phyloP scores from a whole-genome alignment of 2,329 filamentous ascomycete genomes.

The Sclerotinia sclerotiorum region DNA sequence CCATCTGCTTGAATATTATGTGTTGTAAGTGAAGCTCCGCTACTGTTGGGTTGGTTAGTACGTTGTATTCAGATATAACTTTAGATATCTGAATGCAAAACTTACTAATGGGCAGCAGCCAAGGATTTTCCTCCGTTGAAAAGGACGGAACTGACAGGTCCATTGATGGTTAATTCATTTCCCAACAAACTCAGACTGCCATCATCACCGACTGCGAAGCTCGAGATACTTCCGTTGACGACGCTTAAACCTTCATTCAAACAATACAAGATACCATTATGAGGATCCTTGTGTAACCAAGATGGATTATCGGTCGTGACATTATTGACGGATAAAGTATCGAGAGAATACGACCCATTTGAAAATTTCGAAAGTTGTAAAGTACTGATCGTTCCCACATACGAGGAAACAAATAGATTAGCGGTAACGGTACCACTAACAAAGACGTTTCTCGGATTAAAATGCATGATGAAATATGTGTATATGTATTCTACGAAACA shows the following conservation, averaged over 20 bases:
- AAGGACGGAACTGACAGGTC: slow-evolving; percentile 42
- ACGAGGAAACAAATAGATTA: slow-evolving; percentile 44
- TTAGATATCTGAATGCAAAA: background rate
- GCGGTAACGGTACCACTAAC: slow-evolving; percentile 24
- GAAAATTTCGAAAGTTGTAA: slow-evolving; percentile 37
- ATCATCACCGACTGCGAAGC: slow-evolving; percentile 40
- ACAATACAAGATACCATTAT: slow-evolving; percentile 35
- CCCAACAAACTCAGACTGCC: slow-evolving; percentile 45
- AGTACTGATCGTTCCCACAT: slow-evolving; percentile 42
- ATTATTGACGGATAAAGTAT: slow-evolving; percentile 29
- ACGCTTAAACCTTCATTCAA: slow-evolving; percentile 32
- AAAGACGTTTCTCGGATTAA: slow-evolving; percentile 29
- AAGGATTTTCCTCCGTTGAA: slow-evolving; percentile 46
- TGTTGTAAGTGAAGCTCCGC: slow-evolving; percentile 28
- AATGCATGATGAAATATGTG: slow-evolving; percentile 27
- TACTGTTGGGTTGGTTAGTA: slow-evolving; percentile 25
- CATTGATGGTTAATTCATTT: slow-evolving; percentile 44
- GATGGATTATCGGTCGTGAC: slow-evolving; percentile 32
- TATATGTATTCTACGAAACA: background rate
- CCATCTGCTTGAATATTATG: slow-evolving; percentile 11
- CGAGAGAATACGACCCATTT: slow-evolving; percentile 32
- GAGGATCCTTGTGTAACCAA: slow-evolving; percentile 34
- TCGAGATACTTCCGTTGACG: slow-evolving; percentile 29
- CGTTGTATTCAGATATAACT: background rate
- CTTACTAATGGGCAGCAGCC: slow-evolving; percentile 40